Conservation (phyloP, 106 monocot species). For the Ottelia alismoides region DNA sequence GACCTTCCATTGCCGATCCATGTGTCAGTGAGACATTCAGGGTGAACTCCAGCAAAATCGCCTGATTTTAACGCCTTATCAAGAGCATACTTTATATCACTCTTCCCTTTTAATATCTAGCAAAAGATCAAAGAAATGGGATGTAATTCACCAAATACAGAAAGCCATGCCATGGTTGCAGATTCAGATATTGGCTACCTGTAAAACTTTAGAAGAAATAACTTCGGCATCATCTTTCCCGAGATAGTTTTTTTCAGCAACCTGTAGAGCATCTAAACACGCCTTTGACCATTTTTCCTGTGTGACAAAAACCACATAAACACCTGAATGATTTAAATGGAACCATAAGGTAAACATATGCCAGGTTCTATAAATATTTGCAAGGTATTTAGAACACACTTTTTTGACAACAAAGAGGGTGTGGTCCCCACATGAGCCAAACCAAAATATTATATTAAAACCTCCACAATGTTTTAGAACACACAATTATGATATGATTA, state of each 20-base stretch:
- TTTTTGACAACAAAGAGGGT: background rate
- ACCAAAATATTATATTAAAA: background rate
- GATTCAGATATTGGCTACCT: constrained; percentile 19
- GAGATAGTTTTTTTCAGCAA: constrained; percentile 31
- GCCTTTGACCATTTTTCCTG: constrained; percentile 82
- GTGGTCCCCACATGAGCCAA: background rate
- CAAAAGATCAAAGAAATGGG: constrained; percentile 3
- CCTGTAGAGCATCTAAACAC: constrained; percentile 46
- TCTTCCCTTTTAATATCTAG: constrained; percentile 64
- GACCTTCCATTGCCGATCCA: constrained; percentile 92
- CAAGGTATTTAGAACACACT: background rate
- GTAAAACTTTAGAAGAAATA: constrained; percentile 53
- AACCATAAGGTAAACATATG: too few species aligned
- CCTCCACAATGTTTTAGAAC: too few species aligned
- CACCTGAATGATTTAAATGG: background rate
- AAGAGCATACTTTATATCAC: constrained; percentile 42
- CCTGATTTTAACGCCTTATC: constrained; percentile 63
- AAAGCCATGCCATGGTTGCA: too few species aligned
- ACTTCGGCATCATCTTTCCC: constrained; percentile 55
- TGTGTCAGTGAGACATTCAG: constrained; percentile 86
- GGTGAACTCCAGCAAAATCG: constrained; percentile 54
- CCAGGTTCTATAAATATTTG: background rate
- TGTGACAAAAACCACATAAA: background rate
- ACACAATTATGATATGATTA: too few species aligned
- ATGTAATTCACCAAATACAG: background rate